Evolutionary conservation across 257 asterid species (phyloP).

Genomic region (Solanum commersonii): DNA sequence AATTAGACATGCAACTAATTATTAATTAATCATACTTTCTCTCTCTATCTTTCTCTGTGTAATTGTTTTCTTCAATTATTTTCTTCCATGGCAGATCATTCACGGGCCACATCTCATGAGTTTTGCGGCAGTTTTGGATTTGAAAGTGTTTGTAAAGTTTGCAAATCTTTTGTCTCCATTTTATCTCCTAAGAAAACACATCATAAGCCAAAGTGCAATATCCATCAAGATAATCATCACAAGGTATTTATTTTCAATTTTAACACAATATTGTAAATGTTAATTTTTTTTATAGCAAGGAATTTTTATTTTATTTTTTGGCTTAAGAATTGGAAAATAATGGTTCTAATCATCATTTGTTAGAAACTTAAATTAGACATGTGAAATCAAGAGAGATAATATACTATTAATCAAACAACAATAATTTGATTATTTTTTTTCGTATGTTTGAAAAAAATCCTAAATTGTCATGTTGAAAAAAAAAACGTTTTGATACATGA

Average conservation of each 20-base stretch:
- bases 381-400: neutral
- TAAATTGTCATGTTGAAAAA: neutral
- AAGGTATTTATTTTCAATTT: slow-evolving; percentile 8
- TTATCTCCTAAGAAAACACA: slow-evolving; percentile 9
- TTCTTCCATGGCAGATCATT: slow-evolving; percentile 36
- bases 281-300: neutral
- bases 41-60: neutral
- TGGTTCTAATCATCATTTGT: neutral
- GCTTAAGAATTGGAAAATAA: neutral
- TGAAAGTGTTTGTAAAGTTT: slow-evolving; percentile 31
- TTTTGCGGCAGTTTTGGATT: slow-evolving; percentile 26
- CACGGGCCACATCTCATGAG: slow-evolving; percentile 35
- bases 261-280: neutral
- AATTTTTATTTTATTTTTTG: neutral
- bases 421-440: neutral
- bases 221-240: slow-evolving; percentile 5
- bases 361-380: neutral
- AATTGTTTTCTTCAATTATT: neutral
- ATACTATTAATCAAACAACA: neutral
- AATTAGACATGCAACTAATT: neutral
- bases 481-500: neutral
- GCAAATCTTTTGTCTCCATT: slow-evolving; percentile 41
- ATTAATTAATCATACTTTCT: neutral
- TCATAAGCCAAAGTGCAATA: slow-evolving; percentile 15
- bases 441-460: neutral